phyloP scores from a whole-genome alignment of 163 green algal species.

The Chlorella variabilis region DNA sequence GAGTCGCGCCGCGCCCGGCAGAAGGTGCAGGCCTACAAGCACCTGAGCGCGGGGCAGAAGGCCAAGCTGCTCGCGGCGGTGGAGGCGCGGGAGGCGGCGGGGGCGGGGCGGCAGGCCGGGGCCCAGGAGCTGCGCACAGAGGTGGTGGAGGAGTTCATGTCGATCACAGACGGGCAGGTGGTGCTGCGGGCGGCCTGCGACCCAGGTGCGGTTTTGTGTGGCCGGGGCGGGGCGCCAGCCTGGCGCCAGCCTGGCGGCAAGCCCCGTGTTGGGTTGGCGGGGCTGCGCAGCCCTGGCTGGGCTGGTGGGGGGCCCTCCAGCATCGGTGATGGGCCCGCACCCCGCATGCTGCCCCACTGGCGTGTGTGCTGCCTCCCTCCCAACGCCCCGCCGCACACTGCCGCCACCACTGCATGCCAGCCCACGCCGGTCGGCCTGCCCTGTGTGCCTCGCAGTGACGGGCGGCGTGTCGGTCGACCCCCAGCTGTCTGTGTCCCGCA shows the following conservation, averaged over 20 bases:
- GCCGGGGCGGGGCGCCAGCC: too few relatives aligned
- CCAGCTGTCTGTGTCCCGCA: constrained; percentile 74
- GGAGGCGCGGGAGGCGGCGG: constrained; percentile 19
- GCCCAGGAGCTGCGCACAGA: constrained; percentile 49
- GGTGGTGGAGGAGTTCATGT: constrained; percentile 94
- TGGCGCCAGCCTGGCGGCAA: too few relatives aligned
- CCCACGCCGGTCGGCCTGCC: too few relatives aligned
- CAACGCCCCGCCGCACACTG: too few relatives aligned
- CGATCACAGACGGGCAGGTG: constrained; percentile 86
- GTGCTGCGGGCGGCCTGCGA: constrained; percentile 57
- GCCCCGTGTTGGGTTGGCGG: too few relatives aligned
- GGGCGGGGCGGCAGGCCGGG: constrained; percentile 6
- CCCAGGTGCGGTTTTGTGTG: background rate
- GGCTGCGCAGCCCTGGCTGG: background rate
- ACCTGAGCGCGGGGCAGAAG: constrained; percentile 73
- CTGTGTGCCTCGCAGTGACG: background rate
- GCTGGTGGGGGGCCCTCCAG: too few relatives aligned
- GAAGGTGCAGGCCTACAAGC: constrained; percentile 67
- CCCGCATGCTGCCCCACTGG: too few relatives aligned
- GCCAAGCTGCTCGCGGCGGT: constrained; percentile 65
- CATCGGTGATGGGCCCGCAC: too few relatives aligned
- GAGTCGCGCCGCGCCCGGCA: constrained; percentile 24
- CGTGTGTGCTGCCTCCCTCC: too few relatives aligned
- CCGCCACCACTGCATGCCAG: too few relatives aligned
- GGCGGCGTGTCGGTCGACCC: constrained; percentile 59